A percentile compares a stretch with the other conserved stretches of the same genome.
phyloP scores from a whole-genome alignment of 2,329 filamentous ascomycete genomes.

The Spiromastix sp. region DNA sequence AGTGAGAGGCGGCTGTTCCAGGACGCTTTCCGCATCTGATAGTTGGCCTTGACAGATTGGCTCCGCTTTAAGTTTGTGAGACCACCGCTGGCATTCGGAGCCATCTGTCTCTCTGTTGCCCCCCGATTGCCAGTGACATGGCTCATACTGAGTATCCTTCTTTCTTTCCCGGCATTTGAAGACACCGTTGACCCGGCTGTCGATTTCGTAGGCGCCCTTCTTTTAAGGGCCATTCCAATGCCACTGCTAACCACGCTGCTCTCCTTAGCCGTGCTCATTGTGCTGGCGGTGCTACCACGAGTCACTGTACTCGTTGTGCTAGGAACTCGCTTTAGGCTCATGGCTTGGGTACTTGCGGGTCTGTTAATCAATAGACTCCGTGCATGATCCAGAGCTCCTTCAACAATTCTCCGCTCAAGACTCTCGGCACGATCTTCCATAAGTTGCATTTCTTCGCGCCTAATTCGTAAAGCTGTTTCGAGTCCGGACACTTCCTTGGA shows the following conservation, averaged over 20 bases:
- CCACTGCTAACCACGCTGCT: constrained; percentile 29
- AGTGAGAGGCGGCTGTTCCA: constrained; percentile 48
- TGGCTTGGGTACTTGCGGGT: constrained; percentile 45
- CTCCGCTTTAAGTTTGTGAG: constrained; percentile 60
- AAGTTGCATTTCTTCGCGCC: constrained; percentile 78
- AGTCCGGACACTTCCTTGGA: constrained; percentile 81
- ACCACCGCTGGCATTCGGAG: constrained; percentile 23
- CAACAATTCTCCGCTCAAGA: constrained; percentile 83
- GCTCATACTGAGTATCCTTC: constrained; percentile 81
- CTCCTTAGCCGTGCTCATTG: constrained; percentile 24
- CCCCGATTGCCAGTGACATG: constrained; percentile 69
- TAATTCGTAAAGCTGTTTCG: constrained; percentile 78
- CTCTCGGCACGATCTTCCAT: constrained; percentile 87
- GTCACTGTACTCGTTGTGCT: constrained; percentile 34
- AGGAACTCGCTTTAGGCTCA: constrained; percentile 43
- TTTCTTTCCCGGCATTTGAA: constrained; percentile 43
- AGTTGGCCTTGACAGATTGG: constrained; percentile 62
- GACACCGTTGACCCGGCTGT: constrained; percentile 33
- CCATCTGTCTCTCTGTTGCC: constrained; percentile 21
- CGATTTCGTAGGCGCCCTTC: constrained; percentile 37
- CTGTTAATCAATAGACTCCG: constrained; percentile 66
- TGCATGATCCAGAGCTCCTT: constrained; percentile 93
- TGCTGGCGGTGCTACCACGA: constrained; percentile 25
- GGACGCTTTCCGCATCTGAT: constrained; percentile 54
- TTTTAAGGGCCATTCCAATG: constrained; percentile 41